Evolutionary conservation across 495 filamentous ascomycete genomes (phyloP).

Genomic region (Podospora conica): DNA sequence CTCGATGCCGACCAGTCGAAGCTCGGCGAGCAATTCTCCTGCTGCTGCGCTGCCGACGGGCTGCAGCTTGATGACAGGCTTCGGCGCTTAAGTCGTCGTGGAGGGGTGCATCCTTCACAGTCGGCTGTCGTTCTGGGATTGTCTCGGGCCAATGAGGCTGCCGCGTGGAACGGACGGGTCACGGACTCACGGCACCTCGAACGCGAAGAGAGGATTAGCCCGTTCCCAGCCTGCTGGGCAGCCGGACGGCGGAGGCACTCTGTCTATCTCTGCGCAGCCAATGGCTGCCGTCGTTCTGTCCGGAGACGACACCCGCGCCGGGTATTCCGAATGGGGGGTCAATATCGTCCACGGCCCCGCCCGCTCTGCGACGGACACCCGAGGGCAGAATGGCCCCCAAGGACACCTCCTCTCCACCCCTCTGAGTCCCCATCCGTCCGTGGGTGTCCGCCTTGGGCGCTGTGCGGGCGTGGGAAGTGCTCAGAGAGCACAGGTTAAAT

Average conservation of each 20-base stretch:
- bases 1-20: constrained; percentile 23
- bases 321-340: background rate
- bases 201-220: background rate
- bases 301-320: background rate
- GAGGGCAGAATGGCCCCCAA: constrained; percentile 8
- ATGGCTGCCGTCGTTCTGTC: background rate
- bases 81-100: constrained; percentile 30
- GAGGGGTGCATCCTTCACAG: constrained; percentile 26
- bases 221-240: constrained; percentile 28
- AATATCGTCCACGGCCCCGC: constrained; percentile 5
- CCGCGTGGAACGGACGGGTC: background rate
- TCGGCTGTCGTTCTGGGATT: constrained; percentile 9
- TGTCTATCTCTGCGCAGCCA: background rate
- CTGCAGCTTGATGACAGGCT: constrained; percentile 29
- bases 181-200: background rate
- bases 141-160: constrained; percentile 13
- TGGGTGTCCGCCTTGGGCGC: background rate
- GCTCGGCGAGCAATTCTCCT: constrained; percentile 17
- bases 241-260: background rate
- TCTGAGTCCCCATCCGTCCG: no score
- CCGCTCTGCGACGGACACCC: background rate
- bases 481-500: background rate
- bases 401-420: background rate
- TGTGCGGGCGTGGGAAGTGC: background rate
- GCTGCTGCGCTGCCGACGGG: constrained; percentile 18